phyloP scores from a whole-genome alignment of 148 eudicot genomes.

The Drosera capensis region DNA sequence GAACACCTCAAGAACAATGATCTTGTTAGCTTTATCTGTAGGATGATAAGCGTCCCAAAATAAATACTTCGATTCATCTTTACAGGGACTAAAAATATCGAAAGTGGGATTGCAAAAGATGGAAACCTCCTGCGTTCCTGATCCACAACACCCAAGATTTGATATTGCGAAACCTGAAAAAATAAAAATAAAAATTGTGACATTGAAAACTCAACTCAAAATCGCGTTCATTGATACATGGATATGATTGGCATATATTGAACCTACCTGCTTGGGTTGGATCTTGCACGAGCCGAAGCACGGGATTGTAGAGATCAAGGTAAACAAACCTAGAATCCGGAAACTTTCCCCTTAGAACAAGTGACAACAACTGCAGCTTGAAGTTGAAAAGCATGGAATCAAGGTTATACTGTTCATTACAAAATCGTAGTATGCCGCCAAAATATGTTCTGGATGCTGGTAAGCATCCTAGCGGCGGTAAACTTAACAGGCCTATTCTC shows the following conservation, averaged over 20 bases:
- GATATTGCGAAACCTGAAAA: constrained; percentile 32
- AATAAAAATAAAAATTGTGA: too few species aligned
- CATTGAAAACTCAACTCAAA: neutral
- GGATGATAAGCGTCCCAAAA: constrained; percentile 66
- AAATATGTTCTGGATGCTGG: constrained; percentile 42
- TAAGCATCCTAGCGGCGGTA: constrained; percentile 33
- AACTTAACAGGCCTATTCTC: neutral
- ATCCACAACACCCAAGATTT: constrained; percentile 60
- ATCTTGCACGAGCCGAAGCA: constrained; percentile 31
- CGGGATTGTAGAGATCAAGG: constrained; percentile 30
- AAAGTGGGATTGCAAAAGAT: constrained; percentile 29
- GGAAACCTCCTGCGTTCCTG: constrained; percentile 40
- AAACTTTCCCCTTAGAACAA: constrained; percentile 10
- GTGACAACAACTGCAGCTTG: constrained; percentile 22
- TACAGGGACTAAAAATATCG: constrained; percentile 16
- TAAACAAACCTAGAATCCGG: constrained; percentile 28
- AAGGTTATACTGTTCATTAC: constrained; percentile 22
- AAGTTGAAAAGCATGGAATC: constrained; percentile 34
- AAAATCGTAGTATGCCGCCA: constrained; percentile 27
- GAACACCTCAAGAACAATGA: too few species aligned
- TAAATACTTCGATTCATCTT: constrained; percentile 23
- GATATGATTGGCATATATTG: neutral
- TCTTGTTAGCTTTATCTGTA: too few species aligned
- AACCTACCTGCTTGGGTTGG: constrained; percentile 34
- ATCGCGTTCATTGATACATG: neutral